Base-by-base conservation (phyloP, 2,329 filamentous ascomycete species). In the Ceratocystis variospora region DNA sequence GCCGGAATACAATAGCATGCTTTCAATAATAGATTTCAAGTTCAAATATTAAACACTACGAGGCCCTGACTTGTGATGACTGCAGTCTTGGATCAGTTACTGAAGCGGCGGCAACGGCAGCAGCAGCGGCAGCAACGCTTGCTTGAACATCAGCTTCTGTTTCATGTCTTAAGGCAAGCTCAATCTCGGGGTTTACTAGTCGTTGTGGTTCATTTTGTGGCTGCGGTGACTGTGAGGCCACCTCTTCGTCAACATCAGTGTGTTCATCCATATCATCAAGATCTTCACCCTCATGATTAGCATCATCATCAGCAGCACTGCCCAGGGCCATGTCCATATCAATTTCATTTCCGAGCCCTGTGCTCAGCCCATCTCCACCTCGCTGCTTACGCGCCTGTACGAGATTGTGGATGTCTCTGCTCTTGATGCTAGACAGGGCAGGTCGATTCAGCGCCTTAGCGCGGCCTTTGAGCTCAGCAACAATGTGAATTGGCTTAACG, bases 401-500 rank as follows among this genome's bases (percentile, higher is more conserved):
- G 28, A 68, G 66, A 22, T 68, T 68, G 44, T 68, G 66, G 17
- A 68, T 68, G 55, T 68, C 66, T 31, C 66, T 61, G 41, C 66
- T 68, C 41, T 68, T 68, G 19, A 68, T 68, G 22, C 55, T 66
- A 4, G 63, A 64, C 28, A 68, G 53, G 10, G 65, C 66, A 12
- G 66, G 63, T 1, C 63, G 63, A 25, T 61, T 64, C 22, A 61
- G 37, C 5, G 55, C 50, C 44, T 62, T 61, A 31, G 63, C 63
- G 17, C 63, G 66, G 28, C 65, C 59, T 37, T 68, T 65, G 17
- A 68, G 59, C 45, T 68, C 66, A 12, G 63, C 37, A 19, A 68
- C 66, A 45, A 68, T 68, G 63, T 68, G 66, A 10, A 68, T 64
- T 12, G 66, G 66, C 50, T 68, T 68, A 25, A 68, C 66, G 19